A percentile compares a stretch with the other conserved stretches of the same genome.
These are phyloP conservation scores for Candida pseudofarinosa DNA, from an alignment of 805 yeast genomes.

Conservation along the genomic window DNA sequence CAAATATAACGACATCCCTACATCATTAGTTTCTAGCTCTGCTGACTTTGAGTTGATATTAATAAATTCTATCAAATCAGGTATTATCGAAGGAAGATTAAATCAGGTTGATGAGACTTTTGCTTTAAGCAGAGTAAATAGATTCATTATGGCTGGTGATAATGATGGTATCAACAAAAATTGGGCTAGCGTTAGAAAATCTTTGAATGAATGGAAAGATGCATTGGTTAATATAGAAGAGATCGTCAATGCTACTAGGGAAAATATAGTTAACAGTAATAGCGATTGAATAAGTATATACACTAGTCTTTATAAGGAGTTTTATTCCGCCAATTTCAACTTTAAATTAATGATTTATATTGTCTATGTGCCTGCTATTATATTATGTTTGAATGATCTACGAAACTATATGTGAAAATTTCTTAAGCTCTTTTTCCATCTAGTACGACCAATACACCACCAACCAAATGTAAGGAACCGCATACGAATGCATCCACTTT, in stretches of 20 bases:
- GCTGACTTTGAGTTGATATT: constrained; percentile 36
- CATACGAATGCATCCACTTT: constrained; percentile 77
- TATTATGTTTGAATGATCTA: too few species aligned
- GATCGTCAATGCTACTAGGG: constrained; percentile 40
- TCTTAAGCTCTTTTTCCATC: constrained; percentile 40
- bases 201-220: constrained; percentile 36
- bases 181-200: constrained; percentile 34
- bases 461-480: constrained; percentile 92
- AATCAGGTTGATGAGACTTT: constrained; percentile 40
- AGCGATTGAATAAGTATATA: constrained; percentile 6
- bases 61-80: constrained; percentile 40
- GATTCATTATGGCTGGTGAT: constrained; percentile 38
- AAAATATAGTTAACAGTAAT: constrained; percentile 32
- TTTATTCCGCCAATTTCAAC: constrained; percentile 2
- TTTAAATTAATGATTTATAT: constrained; percentile 2
- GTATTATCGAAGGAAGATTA: constrained; percentile 42
- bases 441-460: constrained; percentile 84
- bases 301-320: background rate
- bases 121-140: constrained; percentile 37
- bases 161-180: constrained; percentile 22
- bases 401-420: background rate
- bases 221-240: constrained; percentile 39
- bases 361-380: background rate
- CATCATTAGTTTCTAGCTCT: constrained; percentile 21
- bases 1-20: constrained; percentile 35